Evolutionary conservation across 805 yeast genomes (phyloP).

Genomic region (Yarrowia hollandica): DNA sequence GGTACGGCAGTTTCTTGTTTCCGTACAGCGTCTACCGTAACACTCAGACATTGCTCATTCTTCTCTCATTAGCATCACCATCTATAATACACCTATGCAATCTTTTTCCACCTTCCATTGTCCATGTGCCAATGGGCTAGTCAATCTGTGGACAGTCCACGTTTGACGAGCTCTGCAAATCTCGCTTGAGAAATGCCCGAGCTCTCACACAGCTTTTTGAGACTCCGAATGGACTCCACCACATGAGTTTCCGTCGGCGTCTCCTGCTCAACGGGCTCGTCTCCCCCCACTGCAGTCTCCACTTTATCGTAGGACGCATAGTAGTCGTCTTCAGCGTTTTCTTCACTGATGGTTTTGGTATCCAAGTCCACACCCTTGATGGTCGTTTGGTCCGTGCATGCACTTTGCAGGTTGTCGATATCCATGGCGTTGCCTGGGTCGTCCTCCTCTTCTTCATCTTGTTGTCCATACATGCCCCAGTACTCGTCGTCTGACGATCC

Average conservation of each 20-base stretch:
- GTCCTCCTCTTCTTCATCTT: conserved; percentile 22
- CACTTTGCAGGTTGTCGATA: conserved; percentile 19
- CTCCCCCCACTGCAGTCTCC: conserved; percentile 14
- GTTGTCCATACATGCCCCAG: conserved; percentile 6
- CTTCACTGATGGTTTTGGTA: not conserved
- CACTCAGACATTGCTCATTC: too few species aligned
- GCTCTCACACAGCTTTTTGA: conserved; percentile 5
- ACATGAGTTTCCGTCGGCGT: conserved; percentile 17
- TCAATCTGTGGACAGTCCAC: not conserved
- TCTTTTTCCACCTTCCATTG: not conserved
- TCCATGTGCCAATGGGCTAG: conserved; percentile 4
- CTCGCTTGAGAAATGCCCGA: not conserved
- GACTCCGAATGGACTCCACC: conserved; percentile 1
- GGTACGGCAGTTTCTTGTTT: too few species aligned
- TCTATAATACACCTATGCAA: not conserved
- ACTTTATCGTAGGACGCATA: conserved; percentile 31
- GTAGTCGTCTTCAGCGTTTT: conserved; percentile 32
- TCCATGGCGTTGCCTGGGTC: not conserved
- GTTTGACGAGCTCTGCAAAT: conserved; percentile 17
- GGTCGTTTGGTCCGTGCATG: not conserved
- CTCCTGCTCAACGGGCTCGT: not conserved
- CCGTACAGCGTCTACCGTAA: too few species aligned
- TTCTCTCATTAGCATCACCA: not conserved
- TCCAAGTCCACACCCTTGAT: not conserved
- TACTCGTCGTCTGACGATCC: conserved; percentile 19